Evolutionary conservation across 2,329 filamentous ascomycete species (phyloP), one percentile per base, ranked within the genome.

Genomic region (Aspergillus sp.): DNA sequence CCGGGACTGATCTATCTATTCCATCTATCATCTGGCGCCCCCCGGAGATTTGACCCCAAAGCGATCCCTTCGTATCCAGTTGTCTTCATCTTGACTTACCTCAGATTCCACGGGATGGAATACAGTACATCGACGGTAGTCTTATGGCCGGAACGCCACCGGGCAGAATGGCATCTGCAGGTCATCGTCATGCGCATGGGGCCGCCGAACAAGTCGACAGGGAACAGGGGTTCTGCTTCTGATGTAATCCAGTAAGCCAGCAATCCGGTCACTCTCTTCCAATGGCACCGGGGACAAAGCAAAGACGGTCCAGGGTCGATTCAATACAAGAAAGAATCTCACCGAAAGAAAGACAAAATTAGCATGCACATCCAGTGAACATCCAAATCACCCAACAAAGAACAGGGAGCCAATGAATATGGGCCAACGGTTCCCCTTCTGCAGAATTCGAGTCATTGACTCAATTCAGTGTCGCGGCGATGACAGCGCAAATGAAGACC

Each of bases 1-100:
- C 46, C 46, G 26, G 18, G 20, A 24, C 45, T 54, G 56, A 58
- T 58, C 39, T 58, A 50, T 58, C 56, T 32, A 58, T 39, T 58
- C 56, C 47, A 58, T 54, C 51, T 54, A 54, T 58, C 56, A 58
- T 22, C 56, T 42, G 45, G 22, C 42, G n/a, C 12, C 42, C 53
- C n/a, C 53, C 53, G 53, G 53, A 55, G 20, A 49, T 49, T 49
- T 49, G 20, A 49, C 36, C 36, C 36, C 36, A 31, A 29, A 29
- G 26, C 7, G 26, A 29, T 29, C 26, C 26, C 26, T 29, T 29
- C 26, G 26, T 29, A 29, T 29, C 26, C 26, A 29, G 26, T 7
- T 29, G 26, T 29, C 26, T 29, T 29, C 26, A 14, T 36, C 32
- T 4, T 10, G 32, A 14, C 32, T 36, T 36, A 36, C 32, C 32